Evolutionary conservation across 2,329 filamentous ascomycete genomes (phyloP), one percentile per base, ranked within the genome.

Genomic region (Ceratocystis variospora): DNA sequence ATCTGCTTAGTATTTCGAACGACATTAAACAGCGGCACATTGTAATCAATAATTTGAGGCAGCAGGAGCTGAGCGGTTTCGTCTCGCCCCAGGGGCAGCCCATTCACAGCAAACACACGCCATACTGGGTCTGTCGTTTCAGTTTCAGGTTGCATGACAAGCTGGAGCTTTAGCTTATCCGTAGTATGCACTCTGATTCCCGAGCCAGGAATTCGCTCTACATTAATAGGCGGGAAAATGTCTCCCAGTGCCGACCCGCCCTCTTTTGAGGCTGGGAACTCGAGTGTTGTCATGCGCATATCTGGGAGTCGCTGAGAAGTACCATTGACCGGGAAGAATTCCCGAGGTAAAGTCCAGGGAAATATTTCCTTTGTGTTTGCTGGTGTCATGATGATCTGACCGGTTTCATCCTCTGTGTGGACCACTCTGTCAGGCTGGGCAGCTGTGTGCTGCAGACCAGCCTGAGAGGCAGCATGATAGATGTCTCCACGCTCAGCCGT

Each of bases 381-480:
- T 70, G 73, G 68, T 74, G 76, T 37, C 71, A 72, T 28, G 71
- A 74, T 6, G 75, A 68, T 73, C 80, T 76, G 72, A 81, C 72
- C 73, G 5, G 74, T 72, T 50, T 73, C 73, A 77, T 85, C 76
- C 77, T 83, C 72, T 12, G 73, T 69, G 3, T 74, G 63, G 66
- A 79, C 73, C 25, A 78, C 63, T 6, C 76, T 75, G 2, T 76
- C 75, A 66, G 89, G 84, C 2, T 83, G 77, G 65, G 85, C 84
- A 4, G 88, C 88, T 72, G 90, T 88, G 46, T 87, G 80, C 73
- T 96, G 88, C 33, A 97, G 78, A 61, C 90, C 85, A 33, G 92
- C 89, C 69, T 97, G 81, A 69, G 87, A 89, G 22, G 92, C 90
- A 5, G 93, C 92, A 72, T 96, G 91, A 75, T 92, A 99, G 7